Evolutionary conservation across 2,329 filamentous ascomycete genomes (phyloP).

Genomic region (Sporothrix variecibatus): DNA sequence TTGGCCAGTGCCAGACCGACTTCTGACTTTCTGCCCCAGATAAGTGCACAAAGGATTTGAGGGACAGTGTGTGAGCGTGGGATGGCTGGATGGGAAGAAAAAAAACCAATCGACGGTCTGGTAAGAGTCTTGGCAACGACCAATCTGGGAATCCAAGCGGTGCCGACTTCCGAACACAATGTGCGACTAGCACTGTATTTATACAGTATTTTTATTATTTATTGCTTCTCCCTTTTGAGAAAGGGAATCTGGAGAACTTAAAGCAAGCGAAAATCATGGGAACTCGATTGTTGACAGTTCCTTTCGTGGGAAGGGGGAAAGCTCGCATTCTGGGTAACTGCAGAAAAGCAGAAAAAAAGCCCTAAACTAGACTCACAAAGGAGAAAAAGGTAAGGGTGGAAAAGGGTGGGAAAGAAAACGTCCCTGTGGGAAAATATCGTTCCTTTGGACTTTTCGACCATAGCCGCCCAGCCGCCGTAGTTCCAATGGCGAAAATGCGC

Average conservation of each 20-base stretch:
- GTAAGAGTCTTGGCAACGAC: slow-evolving; percentile 19
- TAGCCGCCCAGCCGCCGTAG: not conserved
- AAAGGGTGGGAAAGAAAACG: not conserved
- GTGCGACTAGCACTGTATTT: slow-evolving; percentile 24
- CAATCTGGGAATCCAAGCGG: not conserved
- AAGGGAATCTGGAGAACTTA: not conserved
- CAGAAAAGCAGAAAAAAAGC: not conserved
- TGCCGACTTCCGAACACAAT: slow-evolving; percentile 28
- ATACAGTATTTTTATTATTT: not conserved
- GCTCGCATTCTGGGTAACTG: not conserved
- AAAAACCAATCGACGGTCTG: slow-evolving; percentile 14
- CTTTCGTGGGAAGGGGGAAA: not conserved
- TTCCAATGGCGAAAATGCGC: slow-evolving; percentile 11
- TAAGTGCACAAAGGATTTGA: not conserved
- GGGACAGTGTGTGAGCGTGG: not conserved
- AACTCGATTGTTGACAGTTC: not conserved
- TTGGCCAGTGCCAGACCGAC: not conserved
- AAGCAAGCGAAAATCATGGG: not conserved
- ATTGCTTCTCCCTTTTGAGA: not conserved
- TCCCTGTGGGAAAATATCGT: not conserved
- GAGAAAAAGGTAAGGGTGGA: not conserved
- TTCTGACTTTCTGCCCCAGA: not conserved
- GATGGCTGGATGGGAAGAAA: not conserved
- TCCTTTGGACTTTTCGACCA: not conserved
- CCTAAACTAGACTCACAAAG: slow-evolving; percentile 18